Conservation (phyloP, 2,329 filamentous ascomycete genomes). For the Aspergillus sclerotialis region DNA sequence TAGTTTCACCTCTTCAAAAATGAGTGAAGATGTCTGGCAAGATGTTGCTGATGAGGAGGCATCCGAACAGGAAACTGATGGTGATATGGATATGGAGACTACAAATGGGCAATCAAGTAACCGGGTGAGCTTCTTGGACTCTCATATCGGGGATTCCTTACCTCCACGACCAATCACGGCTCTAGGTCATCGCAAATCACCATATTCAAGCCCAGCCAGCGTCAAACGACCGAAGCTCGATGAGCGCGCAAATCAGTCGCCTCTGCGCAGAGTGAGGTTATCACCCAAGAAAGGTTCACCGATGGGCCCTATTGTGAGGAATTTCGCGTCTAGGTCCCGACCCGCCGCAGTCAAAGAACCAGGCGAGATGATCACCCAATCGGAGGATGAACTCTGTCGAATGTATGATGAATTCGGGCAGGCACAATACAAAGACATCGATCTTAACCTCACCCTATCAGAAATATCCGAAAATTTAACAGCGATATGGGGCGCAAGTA, state of each 20-base stretch:
- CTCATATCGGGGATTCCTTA: slow-evolving; percentile 20
- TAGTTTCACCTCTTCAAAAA: slow-evolving; percentile 18
- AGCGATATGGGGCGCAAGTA: slow-evolving; percentile 25
- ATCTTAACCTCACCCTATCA: slow-evolving; percentile 25
- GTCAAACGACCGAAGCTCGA: slow-evolving; percentile 37
- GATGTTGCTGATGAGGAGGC: slow-evolving; percentile 32
- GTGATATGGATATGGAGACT: slow-evolving; percentile 20
- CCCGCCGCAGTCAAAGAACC: slow-evolving; percentile 60
- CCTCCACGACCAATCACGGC: slow-evolving; percentile 8
- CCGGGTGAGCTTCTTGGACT: slow-evolving; percentile 25
- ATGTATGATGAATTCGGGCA: slow-evolving; percentile 49
- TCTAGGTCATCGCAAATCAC: slow-evolving; percentile 24
- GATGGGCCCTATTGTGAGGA: slow-evolving; percentile 65
- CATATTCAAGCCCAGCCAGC: slow-evolving; percentile 37
- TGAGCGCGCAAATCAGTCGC: slow-evolving; percentile 31
- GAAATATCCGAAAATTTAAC: slow-evolving; percentile 28
- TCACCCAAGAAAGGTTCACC: slow-evolving; percentile 50
- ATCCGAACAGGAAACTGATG: slow-evolving; percentile 31
- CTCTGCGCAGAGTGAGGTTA: slow-evolving; percentile 25
- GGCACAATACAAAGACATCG: slow-evolving; percentile 22
- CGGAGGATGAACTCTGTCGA: slow-evolving; percentile 62
- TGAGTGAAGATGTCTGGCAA: slow-evolving; percentile 19
- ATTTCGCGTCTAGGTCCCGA: slow-evolving; percentile 52
- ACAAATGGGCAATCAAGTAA: slow-evolving; percentile 9
- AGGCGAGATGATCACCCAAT: slow-evolving; percentile 64